Percentiles rank a stretch among this genome's conserved stretches.
Conservation (phyloP, 2,329 filamentous ascomycete species). For the Sarocladium brachiariae region DNA sequence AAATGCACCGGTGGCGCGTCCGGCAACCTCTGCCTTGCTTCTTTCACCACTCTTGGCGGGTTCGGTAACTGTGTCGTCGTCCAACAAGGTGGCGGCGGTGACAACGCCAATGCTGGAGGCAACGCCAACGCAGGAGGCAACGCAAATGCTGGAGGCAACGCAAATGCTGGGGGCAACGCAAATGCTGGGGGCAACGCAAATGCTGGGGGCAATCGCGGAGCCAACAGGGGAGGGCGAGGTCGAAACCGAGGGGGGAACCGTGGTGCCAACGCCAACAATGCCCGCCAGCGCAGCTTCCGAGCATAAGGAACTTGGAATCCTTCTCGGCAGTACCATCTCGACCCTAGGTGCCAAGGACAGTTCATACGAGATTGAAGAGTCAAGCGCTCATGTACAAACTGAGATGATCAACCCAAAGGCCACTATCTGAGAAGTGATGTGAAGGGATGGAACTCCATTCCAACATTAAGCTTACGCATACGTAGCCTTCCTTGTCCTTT, state of each 20-base stretch:
- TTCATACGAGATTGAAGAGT: too few relatives aligned
- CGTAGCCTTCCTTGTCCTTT: too few relatives aligned
- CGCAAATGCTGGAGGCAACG: not conserved
- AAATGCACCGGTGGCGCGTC: constrained; percentile 13
- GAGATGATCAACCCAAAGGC: too few relatives aligned
- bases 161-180: constrained; percentile 6
- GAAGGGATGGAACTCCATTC: too few relatives aligned
- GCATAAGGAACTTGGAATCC: too few relatives aligned
- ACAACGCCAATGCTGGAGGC: not conserved
- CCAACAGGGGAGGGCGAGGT: not conserved
- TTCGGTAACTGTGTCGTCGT: constrained; percentile 15
- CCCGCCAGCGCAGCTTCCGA: too few relatives aligned
- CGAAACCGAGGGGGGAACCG: not conserved
- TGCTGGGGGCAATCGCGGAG: not conserved
- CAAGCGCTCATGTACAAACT: too few relatives aligned
- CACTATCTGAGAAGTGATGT: too few relatives aligned
- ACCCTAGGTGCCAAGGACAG: too few relatives aligned
- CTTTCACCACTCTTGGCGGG: constrained; percentile 13
- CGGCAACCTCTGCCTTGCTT: constrained; percentile 12
- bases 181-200: not conserved
- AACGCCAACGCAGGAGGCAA: constrained; percentile 1
- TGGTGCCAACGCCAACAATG: not conserved
- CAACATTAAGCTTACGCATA: too few relatives aligned
- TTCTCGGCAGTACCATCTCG: too few relatives aligned
- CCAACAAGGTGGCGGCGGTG: constrained; percentile 10